Evolutionary conservation across 495 filamentous ascomycete species (phyloP), one percentile per base, ranked within the genome.

Genomic region (Staphylotrichum longicolle): DNA sequence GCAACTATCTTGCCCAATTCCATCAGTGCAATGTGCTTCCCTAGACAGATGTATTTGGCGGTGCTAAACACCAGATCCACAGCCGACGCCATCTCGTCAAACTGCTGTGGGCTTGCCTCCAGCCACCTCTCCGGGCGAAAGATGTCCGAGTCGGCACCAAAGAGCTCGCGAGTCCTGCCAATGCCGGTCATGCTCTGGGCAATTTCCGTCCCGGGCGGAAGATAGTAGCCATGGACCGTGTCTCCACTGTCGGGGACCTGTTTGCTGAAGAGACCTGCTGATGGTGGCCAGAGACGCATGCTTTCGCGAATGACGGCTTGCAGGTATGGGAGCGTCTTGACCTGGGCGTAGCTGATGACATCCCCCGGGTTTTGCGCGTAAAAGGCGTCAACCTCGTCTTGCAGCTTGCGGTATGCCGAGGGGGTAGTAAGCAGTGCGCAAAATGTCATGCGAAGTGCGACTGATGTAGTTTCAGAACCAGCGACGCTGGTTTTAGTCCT

Each of bases 81-180:
- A 0, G 68, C 68, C 35, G 44, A 70, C 42, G 68, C 68, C 78
- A 80, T 79, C 1, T 30, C 54, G 54, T 61, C 64, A 3, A 74
- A 42, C 37, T 65, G 62, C 47, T 78, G 72, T 3, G 55, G 68
- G 7, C 65, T 62, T 1, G 66, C 65, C 33, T 78, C 74, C 8
- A 84, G 70, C 82, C 83, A 86, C 53, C 82, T 67, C 62, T 82
- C 82, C 0, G 82, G 82, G 9, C 75, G 70, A 57, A 79, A 86
- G 5, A 68, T 58, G 37, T 76, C 65, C 3, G 71, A 70, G 64
- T 83, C 77, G 40, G 68, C 65, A 0, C 81, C 82, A 58, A 68
- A 85, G 35, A 61, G 61, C 55, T 72, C 67, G 33, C 48, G 37
- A n/a, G 32, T 20, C 41, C 8, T 4, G 73, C 61, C 7, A 73